Evolutionary conservation across 176 grass and related monocot species (phyloP), one percentile per base, ranked within the genome.

Genomic region (Themeda triandra): DNA sequence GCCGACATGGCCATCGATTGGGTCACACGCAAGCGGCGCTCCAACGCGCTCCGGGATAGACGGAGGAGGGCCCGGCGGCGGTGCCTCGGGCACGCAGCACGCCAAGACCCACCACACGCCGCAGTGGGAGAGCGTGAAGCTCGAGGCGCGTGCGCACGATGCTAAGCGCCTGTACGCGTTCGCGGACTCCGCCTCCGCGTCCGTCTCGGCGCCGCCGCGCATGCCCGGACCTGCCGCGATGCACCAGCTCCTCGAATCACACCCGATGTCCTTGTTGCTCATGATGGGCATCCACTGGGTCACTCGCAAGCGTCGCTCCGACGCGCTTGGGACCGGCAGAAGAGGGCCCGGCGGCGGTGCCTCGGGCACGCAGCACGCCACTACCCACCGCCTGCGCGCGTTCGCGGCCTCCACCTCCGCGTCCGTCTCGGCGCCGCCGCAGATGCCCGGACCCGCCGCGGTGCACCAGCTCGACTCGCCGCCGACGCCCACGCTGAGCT

Each of bases 1-100:
- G 85, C 35, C 78, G 84, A 82, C 56, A 8, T 39, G 37, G 12
- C 21, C 45, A 87, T 90, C 80, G 88, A 87, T 68, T 84, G 81
- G 6, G 89, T 91, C 77, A 91, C 89, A 76, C 89, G 88, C 86
- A 91, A 91, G 86, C 77, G 86, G 54, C 81, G 86, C 66, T 84
- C 86, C 54, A 82, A 85, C 89, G 82, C 79, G 63, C 56, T 74
- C 71, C 73, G 64, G n/a, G 45, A 67, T 0, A 0, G 71, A 42
- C 0, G 77, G 60, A 15, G 17, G 5, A 6, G 71, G 30, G 63
- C 54, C 46, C 27, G 86, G 29, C 8, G 53, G 53, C 51, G 19
- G 49, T 18, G 68, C 82, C 33, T 32, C 67, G 41, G 85, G 68
- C 49, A 30, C 49, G 66, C 79, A 35, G 88, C 75, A 86, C 37